These are phyloP conservation scores for Ogataea pignaliae DNA, from an alignment of 805 yeast genomes.

Conservation along the genomic window DNA sequence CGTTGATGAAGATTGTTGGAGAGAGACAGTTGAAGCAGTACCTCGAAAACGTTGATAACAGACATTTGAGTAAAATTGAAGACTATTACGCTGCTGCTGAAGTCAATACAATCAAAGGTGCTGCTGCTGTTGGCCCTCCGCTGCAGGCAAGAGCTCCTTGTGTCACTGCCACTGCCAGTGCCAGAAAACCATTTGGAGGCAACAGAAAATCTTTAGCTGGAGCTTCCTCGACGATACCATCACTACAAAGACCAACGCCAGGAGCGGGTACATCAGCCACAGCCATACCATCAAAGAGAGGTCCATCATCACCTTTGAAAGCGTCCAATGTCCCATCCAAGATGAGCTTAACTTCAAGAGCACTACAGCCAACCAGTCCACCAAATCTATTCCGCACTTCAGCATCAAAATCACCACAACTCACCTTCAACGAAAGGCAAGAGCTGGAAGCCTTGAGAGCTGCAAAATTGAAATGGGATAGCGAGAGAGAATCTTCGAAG, in stretches of 20 bases:
- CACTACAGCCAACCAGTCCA: constrained; percentile 18
- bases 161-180: neutral
- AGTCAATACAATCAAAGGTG: constrained; percentile 40
- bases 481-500: constrained; percentile 28
- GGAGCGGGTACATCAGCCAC: neutral
- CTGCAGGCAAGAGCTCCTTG: neutral
- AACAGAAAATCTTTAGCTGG: neutral
- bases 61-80: constrained; percentile 58
- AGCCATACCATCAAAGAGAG: constrained; percentile 58
- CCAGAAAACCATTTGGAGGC: neutral
- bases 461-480: constrained; percentile 50
- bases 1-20: constrained; percentile 78
- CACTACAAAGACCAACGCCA: neutral
- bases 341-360: constrained; percentile 25
- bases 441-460: constrained; percentile 48
- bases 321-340: constrained; percentile 13
- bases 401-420: constrained; percentile 10
- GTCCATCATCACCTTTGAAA: constrained; percentile 68
- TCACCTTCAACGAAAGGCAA: constrained; percentile 29
- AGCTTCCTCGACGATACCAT: neutral
- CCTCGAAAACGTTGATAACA: constrained; percentile 69
- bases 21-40: constrained; percentile 57
- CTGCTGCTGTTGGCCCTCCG: neutral
- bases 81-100: constrained; percentile 52
- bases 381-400: constrained; percentile 15